phyloP scores from a whole-genome alignment of 306 rosid genomes.

The Quercus rubra region DNA sequence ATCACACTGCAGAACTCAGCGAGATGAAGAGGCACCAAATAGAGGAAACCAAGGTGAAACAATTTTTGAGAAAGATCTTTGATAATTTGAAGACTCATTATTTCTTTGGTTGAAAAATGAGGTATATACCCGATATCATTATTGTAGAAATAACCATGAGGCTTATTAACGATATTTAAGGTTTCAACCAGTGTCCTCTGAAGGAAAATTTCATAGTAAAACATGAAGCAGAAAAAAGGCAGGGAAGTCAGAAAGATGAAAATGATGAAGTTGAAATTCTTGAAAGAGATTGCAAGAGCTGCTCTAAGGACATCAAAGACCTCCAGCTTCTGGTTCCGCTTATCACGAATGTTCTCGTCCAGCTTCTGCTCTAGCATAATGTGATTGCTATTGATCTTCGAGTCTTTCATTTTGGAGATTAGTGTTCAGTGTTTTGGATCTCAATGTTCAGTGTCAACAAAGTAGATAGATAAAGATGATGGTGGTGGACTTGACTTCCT shows the following conservation, averaged over 20 bases:
- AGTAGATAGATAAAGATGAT: neutral
- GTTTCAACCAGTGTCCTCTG: constrained; percentile 28
- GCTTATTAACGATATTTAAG: constrained; percentile 4
- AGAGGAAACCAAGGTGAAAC: constrained; percentile 33
- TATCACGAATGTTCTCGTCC: neutral
- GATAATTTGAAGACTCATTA: neutral
- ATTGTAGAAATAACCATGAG: neutral
- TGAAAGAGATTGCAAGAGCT: constrained; percentile 25
- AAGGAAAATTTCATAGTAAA: constrained; percentile 35
- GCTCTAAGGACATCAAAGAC: constrained; percentile 36
- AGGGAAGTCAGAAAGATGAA: constrained; percentile 40
- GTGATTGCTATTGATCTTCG: constrained; percentile 35
- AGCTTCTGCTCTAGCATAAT: constrained; percentile 24
- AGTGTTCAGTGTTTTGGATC: too few relatives aligned
- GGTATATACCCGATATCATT: rapidly evolving
- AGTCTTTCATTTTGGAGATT: neutral
- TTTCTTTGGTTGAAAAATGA: too few relatives aligned
- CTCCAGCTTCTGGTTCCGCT: constrained; percentile 18
- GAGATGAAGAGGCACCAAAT: constrained; percentile 37
- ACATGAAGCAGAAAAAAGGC: constrained; percentile 44
- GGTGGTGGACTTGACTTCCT: neutral
- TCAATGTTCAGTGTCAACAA: neutral
- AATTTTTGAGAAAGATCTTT: constrained; percentile 13
- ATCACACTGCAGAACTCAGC: constrained; percentile 28
- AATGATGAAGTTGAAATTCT: constrained; percentile 50